Evolutionary conservation across 108 stramenopile genomes (phyloP).

Genomic region (Phaeodactylum tricornutum): DNA sequence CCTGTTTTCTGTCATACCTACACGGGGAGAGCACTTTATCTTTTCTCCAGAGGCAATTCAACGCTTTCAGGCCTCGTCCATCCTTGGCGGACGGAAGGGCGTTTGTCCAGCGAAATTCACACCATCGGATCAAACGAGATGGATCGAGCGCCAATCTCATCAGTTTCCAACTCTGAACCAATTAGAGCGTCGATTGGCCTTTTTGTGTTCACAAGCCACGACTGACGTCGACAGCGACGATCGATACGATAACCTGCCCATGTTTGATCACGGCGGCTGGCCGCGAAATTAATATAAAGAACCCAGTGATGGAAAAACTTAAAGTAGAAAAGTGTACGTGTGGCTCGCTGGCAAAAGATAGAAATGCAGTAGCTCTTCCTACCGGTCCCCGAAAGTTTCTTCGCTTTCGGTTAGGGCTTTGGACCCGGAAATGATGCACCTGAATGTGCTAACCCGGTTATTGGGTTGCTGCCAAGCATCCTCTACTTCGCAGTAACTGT

Average conservation of each 20-base stretch:
- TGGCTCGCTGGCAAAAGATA: no score
- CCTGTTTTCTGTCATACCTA: slow-evolving; percentile 30
- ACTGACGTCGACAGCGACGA: slow-evolving; percentile 20
- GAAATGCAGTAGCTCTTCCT: no score
- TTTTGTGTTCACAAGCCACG: slow-evolving; percentile 39
- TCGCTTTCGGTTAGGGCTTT: no score
- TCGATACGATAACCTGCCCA: slow-evolving; percentile 64
- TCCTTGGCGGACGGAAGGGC: background rate
- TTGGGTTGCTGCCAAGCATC: no score
- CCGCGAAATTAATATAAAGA: no score
- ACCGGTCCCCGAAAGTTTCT: no score
- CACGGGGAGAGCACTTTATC: slow-evolving; percentile 9
- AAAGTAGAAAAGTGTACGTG: no score
- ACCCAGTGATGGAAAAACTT: no score
- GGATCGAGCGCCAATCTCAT: slow-evolving; percentile 44
- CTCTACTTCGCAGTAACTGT: no score
- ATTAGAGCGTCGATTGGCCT: slow-evolving; percentile 58
- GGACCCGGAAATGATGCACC: no score
- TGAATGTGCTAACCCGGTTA: no score
- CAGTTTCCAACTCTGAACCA: slow-evolving; percentile 45
- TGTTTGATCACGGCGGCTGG: slow-evolving; percentile 83
- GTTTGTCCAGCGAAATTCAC: background rate
- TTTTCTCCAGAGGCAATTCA: slow-evolving; percentile 23
- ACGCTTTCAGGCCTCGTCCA: slow-evolving; percentile 1
- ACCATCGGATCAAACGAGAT: slow-evolving; percentile 7